phyloP scores from a whole-genome alignment of 495 filamentous ascomycete species.

The Tetracladium setigerum region DNA sequence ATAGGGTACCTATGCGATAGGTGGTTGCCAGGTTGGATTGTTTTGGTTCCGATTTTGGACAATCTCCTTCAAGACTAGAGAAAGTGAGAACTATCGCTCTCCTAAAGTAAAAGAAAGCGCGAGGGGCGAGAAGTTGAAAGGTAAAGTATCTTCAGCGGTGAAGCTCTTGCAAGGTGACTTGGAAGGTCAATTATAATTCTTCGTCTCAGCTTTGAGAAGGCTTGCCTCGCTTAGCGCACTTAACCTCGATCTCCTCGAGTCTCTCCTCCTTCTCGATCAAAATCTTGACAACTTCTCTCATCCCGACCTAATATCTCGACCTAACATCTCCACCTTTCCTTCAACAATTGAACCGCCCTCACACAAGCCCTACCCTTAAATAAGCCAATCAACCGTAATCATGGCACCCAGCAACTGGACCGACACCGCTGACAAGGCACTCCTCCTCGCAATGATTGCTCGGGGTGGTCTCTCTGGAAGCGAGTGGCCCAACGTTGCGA shows the following conservation, averaged over 20 bases:
- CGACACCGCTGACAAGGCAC: constrained; percentile 18
- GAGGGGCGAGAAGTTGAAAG: too few relatives aligned
- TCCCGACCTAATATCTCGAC: constrained; percentile 23
- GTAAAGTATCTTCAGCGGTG: too few relatives aligned
- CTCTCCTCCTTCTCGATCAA: neutral
- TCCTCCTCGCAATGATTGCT: constrained; percentile 22
- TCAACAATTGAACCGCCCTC: constrained; percentile 21
- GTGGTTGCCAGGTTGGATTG: neutral
- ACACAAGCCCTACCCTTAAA: constrained; percentile 19
- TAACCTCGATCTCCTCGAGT: neutral
- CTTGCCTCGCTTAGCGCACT: neutral
- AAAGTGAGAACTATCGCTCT: too few relatives aligned
- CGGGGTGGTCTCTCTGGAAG: constrained; percentile 11
- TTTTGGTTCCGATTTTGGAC: too few relatives aligned
- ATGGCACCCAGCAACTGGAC: constrained; percentile 20
- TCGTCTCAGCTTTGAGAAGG: neutral
- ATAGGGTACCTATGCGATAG: neutral
- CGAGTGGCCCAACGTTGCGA: constrained; percentile 19
- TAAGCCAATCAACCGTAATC: neutral
- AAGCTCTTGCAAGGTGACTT: too few relatives aligned
- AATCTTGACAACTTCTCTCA: neutral
- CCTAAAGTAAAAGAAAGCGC: too few relatives aligned
- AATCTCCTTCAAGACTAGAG: too few relatives aligned
- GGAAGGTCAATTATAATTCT: too few relatives aligned
- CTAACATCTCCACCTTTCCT: constrained; percentile 2